Evolutionary conservation across 2,329 filamentous ascomycete genomes (phyloP).

Genomic region (Fusarium nodosum): DNA sequence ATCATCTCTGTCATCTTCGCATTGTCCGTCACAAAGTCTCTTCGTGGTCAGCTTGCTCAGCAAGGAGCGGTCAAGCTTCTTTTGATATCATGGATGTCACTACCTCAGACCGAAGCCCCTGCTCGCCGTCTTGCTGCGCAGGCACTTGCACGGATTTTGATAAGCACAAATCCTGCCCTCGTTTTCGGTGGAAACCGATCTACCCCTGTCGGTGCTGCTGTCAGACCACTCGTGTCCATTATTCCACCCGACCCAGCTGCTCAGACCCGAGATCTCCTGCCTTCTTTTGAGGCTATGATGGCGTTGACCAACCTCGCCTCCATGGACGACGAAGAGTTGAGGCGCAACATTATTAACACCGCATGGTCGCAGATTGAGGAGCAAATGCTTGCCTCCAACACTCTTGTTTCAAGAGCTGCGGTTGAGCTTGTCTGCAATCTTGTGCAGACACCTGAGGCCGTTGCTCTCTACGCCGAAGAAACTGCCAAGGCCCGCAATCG

Average conservation of each 20-base stretch:
- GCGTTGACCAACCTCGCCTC: slow-evolving; percentile 95
- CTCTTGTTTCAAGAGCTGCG: slow-evolving; percentile 82
- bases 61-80: slow-evolving; percentile 93
- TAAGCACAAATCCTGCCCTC: slow-evolving; percentile 85
- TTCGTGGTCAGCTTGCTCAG: slow-evolving; percentile 86
- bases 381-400: slow-evolving; percentile 81
- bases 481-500: slow-evolving; percentile 77
- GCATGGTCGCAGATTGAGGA: slow-evolving; percentile 86
- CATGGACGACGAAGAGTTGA: slow-evolving; percentile 74
- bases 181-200: slow-evolving; percentile 85
- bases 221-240: slow-evolving; percentile 83
- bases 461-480: slow-evolving; percentile 77
- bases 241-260: slow-evolving; percentile 73
- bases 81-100: slow-evolving; percentile 75
- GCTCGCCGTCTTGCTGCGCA: slow-evolving; percentile 76
- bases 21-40: slow-evolving; percentile 78
- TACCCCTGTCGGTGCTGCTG: slow-evolving; percentile 80
- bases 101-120: slow-evolving; percentile 65
- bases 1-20: slow-evolving; percentile 83
- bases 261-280: slow-evolving; percentile 81
- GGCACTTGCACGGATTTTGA: slow-evolving; percentile 85
- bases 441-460: slow-evolving; percentile 75
- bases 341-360: slow-evolving; percentile 77
- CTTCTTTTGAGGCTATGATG: slow-evolving; percentile 90
- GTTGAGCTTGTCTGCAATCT: slow-evolving; percentile 95